Conservation (phyloP, 169 alveolate genomes). For the Plasmodium ovale region DNA sequence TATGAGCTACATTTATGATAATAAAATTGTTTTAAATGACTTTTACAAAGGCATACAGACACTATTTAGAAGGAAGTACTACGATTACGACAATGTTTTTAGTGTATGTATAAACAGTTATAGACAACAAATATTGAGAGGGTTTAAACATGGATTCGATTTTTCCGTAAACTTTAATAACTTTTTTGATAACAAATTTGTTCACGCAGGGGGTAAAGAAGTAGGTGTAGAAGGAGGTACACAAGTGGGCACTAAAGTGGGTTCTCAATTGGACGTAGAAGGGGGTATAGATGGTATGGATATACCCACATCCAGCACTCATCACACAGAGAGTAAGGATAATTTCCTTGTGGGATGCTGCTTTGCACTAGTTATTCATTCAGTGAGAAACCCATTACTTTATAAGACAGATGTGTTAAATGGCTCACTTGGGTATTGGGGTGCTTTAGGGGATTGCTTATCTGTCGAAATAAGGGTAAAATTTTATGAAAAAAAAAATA, state of each 20-base stretch:
- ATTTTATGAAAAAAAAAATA: conserved; percentile 51
- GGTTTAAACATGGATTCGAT: conserved; percentile 76
- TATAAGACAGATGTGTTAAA: conserved; percentile 64
- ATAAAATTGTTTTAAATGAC: conserved; percentile 65
- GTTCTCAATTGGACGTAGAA: neutral
- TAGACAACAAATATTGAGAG: conserved; percentile 76
- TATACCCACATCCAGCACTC: neutral
- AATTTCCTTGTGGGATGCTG: conserved; percentile 66
- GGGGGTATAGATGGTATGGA: neutral
- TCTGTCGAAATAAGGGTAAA: conserved; percentile 76
- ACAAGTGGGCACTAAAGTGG: too few relatives aligned
- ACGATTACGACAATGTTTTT: conserved; percentile 69
- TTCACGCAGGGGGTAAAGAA: neutral
- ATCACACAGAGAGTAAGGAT: neutral
- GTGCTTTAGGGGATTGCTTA: conserved; percentile 71
- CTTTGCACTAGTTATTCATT: conserved; percentile 74
- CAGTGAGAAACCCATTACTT: conserved; percentile 68
- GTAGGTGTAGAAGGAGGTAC: neutral
- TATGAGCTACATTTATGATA: conserved; percentile 72
- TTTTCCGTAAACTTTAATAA: conserved; percentile 76
- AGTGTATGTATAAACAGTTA: conserved; percentile 75
- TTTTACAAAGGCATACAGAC: conserved; percentile 70
- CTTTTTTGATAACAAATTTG: conserved; percentile 59
- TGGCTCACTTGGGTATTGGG: conserved; percentile 71
- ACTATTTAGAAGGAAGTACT: conserved; percentile 49